These are phyloP conservation scores for Cicer cuneatum DNA, from an alignment of 306 rosid genomes.

Conservation along the genomic window DNA sequence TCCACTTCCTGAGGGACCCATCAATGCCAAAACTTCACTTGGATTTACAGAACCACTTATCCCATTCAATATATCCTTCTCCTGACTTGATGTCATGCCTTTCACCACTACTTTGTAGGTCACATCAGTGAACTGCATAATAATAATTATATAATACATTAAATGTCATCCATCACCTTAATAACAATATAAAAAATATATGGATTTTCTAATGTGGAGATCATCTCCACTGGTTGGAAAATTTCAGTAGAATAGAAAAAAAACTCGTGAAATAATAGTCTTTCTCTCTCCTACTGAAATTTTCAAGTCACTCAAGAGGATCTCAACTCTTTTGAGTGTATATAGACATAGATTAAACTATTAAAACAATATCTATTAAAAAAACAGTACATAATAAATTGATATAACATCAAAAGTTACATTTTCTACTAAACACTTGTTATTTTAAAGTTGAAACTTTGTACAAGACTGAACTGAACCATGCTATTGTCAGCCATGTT, in stretches of 20 bases:
- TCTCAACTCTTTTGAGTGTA: no score
- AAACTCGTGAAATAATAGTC: no score
- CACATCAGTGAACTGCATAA: conserved; percentile 84
- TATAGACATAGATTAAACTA: not conserved
- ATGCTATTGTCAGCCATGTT: conserved; percentile 74
- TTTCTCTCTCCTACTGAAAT: no score
- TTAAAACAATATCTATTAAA: not conserved
- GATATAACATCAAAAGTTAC: not conserved
- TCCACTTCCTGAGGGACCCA: conserved; percentile 99
- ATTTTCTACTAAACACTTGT: not conserved
- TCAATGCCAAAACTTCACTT: conserved; percentile 92
- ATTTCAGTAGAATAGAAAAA: no score
- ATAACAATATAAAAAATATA: not conserved
- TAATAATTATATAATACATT: conserved; percentile 7
- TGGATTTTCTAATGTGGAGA: no score
- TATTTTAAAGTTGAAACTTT: conserved; percentile 52
- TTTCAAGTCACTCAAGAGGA: no score
- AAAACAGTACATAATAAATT: not conserved
- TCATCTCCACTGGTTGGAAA: no score
- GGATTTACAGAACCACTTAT: conserved; percentile 85
- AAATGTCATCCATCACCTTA: conserved; percentile 28
- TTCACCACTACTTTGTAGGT: conserved; percentile 74
- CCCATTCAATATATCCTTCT: conserved; percentile 85
- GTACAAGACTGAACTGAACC: conserved; percentile 88
- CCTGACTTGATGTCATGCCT: conserved; percentile 69